These are phyloP conservation scores for Russula lepida DNA, from an alignment of 768 basidiomycete species.

Conservation along the genomic window DNA sequence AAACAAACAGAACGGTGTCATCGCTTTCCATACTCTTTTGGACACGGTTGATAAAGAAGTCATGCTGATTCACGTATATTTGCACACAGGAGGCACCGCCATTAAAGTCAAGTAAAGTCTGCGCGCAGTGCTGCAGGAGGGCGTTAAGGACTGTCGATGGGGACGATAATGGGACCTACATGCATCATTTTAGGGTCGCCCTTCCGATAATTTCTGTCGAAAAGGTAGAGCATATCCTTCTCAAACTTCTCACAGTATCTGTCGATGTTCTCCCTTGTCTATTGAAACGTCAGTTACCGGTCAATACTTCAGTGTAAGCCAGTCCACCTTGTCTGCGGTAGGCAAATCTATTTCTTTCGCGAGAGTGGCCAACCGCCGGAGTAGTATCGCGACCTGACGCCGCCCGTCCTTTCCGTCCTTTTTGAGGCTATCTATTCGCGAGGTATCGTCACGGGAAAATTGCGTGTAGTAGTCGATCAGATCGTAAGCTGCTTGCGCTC, in stretches of 20 bases:
- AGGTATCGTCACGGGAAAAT: conserved; percentile 74
- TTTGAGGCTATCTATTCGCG: conserved; percentile 61
- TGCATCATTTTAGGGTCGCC: conserved; percentile 99
- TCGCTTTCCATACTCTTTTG: conserved; percentile 50
- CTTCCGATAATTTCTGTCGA: conserved; percentile 91
- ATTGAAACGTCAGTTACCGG: background rate
- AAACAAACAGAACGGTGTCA: conserved; percentile 45
- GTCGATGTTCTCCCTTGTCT: conserved; percentile 90
- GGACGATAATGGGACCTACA: conserved; percentile 37
- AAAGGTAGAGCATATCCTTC: conserved; percentile 94
- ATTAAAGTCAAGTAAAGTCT: conserved; percentile 95
- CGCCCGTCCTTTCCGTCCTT: conserved; percentile 88
- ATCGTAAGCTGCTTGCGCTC: conserved; percentile 91
- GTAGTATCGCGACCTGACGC: conserved; percentile 77
- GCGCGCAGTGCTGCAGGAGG: conserved; percentile 78
- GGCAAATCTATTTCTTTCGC: conserved; percentile 91
- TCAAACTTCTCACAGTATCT: conserved; percentile 98
- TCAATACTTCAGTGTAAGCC: background rate
- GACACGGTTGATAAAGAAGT: conserved; percentile 96
- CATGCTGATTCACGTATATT: conserved; percentile 98
- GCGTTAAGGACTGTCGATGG: background rate
- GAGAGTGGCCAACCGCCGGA: conserved; percentile 76
- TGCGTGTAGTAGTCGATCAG: conserved; percentile 92
- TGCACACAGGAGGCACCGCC: conserved; percentile 95
- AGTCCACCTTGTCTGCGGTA: conserved; percentile 63